phyloP scores from a whole-genome alignment of 495 filamentous ascomycete genomes.

The Neurospora tetrasperma region DNA sequence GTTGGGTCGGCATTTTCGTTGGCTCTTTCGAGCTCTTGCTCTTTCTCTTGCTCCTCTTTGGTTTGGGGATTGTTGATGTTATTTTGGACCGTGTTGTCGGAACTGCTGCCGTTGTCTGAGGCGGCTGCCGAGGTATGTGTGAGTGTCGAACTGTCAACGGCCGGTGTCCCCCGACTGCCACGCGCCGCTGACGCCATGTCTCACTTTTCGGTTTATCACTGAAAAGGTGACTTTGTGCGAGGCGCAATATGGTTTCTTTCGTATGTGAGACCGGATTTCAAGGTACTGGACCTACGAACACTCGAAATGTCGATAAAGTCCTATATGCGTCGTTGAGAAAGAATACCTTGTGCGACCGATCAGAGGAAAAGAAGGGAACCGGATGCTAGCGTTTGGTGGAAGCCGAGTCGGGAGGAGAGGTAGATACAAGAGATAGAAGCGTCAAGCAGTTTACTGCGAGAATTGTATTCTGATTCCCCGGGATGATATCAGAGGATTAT shows the following conservation, averaged over 20 bases:
- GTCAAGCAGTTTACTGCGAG: background rate
- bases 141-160: background rate
- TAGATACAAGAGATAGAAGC: background rate
- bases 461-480: background rate
- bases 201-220: background rate
- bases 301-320: background rate
- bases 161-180: background rate
- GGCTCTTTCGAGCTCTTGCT: background rate
- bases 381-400: background rate
- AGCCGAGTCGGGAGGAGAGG: background rate
- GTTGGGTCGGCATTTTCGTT: background rate
- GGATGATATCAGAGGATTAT: background rate
- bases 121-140: background rate
- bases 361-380: background rate
- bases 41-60: background rate
- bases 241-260: background rate
- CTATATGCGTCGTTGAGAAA: background rate
- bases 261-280: background rate
- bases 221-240: background rate
- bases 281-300: background rate
- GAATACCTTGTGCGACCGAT: background rate
- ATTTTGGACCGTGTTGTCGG: background rate
- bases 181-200: background rate
- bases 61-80: background rate
- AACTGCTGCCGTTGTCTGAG: background rate